Percentiles rank a stretch among this genome's conserved stretches.
Conservation (phyloP, 2,329 filamentous ascomycete species). For the Rosellinia necatrix region DNA sequence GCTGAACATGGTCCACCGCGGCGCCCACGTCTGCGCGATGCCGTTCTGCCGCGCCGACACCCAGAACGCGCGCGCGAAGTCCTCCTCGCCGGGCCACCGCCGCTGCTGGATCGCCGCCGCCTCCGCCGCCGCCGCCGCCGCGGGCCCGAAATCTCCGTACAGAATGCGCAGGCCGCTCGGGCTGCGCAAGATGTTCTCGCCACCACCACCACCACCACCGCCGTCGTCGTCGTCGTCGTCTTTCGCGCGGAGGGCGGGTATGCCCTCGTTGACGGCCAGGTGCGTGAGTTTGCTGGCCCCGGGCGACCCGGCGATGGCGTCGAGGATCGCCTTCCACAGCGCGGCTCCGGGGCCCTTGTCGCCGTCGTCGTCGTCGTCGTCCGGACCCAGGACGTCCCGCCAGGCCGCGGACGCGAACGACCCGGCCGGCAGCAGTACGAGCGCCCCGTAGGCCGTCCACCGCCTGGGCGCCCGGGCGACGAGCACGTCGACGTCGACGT, state of each 20-base stretch:
- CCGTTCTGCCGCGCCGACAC: slow-evolving; percentile 77
- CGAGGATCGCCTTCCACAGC: slow-evolving; percentile 57
- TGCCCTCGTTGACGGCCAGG: slow-evolving; percentile 65
- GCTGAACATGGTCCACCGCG: slow-evolving; percentile 91
- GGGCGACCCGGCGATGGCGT: slow-evolving; percentile 47
- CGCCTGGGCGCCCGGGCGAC: slow-evolving; percentile 55
- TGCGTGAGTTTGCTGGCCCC: slow-evolving; percentile 56
- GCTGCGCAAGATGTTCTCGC: slow-evolving; percentile 73
- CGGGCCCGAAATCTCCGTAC: slow-evolving; percentile 73
- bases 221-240: not conserved
- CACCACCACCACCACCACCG: slow-evolving; percentile 30
- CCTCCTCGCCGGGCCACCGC: slow-evolving; percentile 36
- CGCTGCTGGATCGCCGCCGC: not conserved
- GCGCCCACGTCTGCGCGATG: slow-evolving; percentile 84
- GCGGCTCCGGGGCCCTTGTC: slow-evolving; percentile 29
- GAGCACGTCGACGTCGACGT: slow-evolving; percentile 37
- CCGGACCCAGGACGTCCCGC: slow-evolving; percentile 42
- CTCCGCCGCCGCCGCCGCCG: slow-evolving; percentile 4
- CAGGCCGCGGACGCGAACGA: slow-evolving; percentile 55
- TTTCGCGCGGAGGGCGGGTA: slow-evolving; percentile 52
- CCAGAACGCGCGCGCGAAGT: slow-evolving; percentile 77
- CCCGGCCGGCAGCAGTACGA: slow-evolving; percentile 63
- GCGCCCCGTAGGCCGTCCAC: slow-evolving; percentile 65
- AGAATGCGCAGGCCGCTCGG: slow-evolving; percentile 73
- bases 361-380: slow-evolving; percentile 25